phyloP scores from a whole-genome alignment of 192 early-diverging fungal genomes.

The Helicostylum pulchrum region DNA sequence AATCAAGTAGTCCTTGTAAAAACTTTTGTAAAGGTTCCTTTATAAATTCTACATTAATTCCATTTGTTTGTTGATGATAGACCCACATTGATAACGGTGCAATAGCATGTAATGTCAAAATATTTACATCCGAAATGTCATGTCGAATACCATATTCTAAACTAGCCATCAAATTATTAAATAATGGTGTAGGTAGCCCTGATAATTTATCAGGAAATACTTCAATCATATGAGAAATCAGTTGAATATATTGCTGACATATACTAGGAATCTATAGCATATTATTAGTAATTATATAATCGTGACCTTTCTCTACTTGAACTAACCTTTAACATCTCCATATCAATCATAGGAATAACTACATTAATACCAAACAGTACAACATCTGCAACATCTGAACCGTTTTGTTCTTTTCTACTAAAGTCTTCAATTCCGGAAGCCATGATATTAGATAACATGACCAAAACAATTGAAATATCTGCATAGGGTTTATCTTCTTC shows the following conservation, averaged over 20 bases:
- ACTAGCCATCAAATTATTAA: constrained; percentile 55
- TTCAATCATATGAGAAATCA: constrained; percentile 60
- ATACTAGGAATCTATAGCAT: constrained; percentile 59
- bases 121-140: constrained; percentile 56
- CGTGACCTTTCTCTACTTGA: too few species aligned
- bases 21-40: constrained; percentile 46
- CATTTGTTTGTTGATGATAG: constrained; percentile 41
- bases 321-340: constrained; percentile 69
- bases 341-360: constrained; percentile 66
- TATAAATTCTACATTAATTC: constrained; percentile 32
- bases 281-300: too few species aligned
- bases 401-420: neutral
- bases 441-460: constrained; percentile 57
- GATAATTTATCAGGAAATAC: constrained; percentile 61
- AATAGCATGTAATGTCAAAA: constrained; percentile 61
- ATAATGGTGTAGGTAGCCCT: constrained; percentile 43
- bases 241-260: constrained; percentile 62
- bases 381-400: constrained; percentile 54
- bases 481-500: constrained; percentile 66
- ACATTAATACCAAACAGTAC: constrained; percentile 70
- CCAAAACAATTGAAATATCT: constrained; percentile 60
- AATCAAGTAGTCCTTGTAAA: constrained; percentile 49
- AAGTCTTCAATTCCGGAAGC: constrained; percentile 55
- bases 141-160: constrained; percentile 62
- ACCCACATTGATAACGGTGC: constrained; percentile 54